These are phyloP conservation scores for Alternaria sp. DNA, from an alignment of 2,329 filamentous ascomycete genomes.

Conservation along the genomic window DNA sequence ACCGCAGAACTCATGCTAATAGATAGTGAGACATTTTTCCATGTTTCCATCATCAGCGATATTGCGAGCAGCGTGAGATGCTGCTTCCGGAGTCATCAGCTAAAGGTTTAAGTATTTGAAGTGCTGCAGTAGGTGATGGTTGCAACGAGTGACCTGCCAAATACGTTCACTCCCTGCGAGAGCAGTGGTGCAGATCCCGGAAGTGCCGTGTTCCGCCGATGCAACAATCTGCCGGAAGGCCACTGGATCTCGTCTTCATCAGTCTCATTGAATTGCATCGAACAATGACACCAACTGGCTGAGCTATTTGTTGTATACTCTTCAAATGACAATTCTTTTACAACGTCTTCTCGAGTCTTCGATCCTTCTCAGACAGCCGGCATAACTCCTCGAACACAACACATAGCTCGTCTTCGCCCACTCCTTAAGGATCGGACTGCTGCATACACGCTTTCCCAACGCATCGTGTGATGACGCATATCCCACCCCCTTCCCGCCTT, in stretches of 20 bases:
- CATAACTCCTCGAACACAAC: neutral
- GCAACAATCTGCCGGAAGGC: neutral
- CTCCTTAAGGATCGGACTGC: neutral
- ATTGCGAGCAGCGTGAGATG: neutral
- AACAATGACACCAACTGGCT: neutral
- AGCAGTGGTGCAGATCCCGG: conserved; percentile 5
- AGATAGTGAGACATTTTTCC: neutral
- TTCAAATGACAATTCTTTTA: neutral
- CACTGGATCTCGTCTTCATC: neutral
- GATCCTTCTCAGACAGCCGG: neutral
- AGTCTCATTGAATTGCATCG: neutral
- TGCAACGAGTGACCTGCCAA: neutral
- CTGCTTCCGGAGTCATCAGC: neutral
- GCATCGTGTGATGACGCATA: neutral
- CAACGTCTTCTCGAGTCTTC: neutral
- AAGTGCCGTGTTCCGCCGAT: neutral
- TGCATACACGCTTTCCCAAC: neutral
- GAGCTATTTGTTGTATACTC: neutral
- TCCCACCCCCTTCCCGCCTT: neutral
- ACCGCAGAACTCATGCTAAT: neutral
- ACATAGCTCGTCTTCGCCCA: neutral
- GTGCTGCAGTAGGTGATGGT: neutral
- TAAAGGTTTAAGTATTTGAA: neutral
- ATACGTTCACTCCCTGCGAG: conserved; percentile 8
- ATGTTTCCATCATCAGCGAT: neutral